Conservation (phyloP, 164 flowering plant genomes). For the Annona squamosa region DNA sequence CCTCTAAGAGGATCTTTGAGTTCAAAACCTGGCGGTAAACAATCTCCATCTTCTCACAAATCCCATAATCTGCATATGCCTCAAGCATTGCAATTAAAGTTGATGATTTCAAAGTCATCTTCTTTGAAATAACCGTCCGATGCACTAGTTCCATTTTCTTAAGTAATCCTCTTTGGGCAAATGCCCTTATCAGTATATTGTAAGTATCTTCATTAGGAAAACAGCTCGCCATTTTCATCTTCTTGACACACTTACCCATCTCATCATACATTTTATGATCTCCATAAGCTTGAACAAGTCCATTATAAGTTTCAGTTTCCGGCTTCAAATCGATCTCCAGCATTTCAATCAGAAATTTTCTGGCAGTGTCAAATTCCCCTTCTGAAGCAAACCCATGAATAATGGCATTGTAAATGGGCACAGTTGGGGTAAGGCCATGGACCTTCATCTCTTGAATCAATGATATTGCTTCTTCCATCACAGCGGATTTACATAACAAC, state of each 20-base stretch:
- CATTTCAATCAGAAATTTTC: constrained; percentile 35
- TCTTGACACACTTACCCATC: constrained; percentile 40
- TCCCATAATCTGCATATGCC: constrained; percentile 40
- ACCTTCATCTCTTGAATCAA: constrained; percentile 32
- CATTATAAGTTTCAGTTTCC: constrained; percentile 32
- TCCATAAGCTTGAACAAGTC: constrained; percentile 51
- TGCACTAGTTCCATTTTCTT: constrained; percentile 43
- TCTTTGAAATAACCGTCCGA: constrained; percentile 25
- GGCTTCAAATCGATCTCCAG: constrained; percentile 25
- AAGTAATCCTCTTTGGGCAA: constrained; percentile 44
- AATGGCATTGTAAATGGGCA: constrained; percentile 32
- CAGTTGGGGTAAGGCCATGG: constrained; percentile 24
- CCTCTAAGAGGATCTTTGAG: constrained; percentile 24
- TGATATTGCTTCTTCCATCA: constrained; percentile 31
- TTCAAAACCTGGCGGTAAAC: constrained; percentile 27
- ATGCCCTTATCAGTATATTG: constrained; percentile 46
- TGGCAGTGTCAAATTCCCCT: constrained; percentile 39
- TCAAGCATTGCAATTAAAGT: constrained; percentile 57
- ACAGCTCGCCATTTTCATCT: constrained; percentile 44
- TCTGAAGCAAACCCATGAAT: constrained; percentile 39
- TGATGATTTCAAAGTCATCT: constrained; percentile 32
- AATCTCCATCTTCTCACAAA: constrained; percentile 48
- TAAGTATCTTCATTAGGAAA: constrained; percentile 39
- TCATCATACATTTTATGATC: constrained; percentile 50
- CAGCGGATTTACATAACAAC: constrained; percentile 31